Evolutionary conservation across 2,329 filamentous ascomycete species (phyloP), one percentile per base, ranked within the genome.

Genomic region (Conoideocrella luteorostrata): DNA sequence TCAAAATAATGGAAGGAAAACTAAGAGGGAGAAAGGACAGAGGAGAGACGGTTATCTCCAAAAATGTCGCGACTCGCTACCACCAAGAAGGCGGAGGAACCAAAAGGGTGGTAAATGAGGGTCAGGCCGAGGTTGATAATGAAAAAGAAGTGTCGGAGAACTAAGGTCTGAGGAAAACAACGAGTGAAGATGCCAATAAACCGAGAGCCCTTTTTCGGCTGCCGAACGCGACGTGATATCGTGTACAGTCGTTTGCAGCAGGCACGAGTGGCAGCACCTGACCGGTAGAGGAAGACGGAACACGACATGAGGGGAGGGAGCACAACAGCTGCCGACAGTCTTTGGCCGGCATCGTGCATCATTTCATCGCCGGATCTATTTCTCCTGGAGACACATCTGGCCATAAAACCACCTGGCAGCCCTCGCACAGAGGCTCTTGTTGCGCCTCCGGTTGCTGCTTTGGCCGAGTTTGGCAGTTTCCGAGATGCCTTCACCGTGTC

Each of bases 121-220:
- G n/a, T n/a, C n/a, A n/a, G n/a, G n/a, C n/a, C 39, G 40, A 22
- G 34, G 22, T 39, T 42, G 44, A 46, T 46, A 42, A 33, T 28
- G n/a, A 17, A 42, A 28, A 28, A 22, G 6, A 33, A 23, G 34
- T 7, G 5, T 26, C 11, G 5, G 20, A 24, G 22, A 5, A 18
- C 24, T 33, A 5, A 11, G 42, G 34, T n/a, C 18, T n/a, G n/a
- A 20, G 37, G n/a, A 45, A 36, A 13, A 38, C 10, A 15, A 39
- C 28, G 21, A 23, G 28, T 5, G 10, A 22, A 17, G 10, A 34
- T n/a, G 21, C 15, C 41, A 42, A 29, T 21, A 18, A 28, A 34
- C 35, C 33, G 24, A 4, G n/a, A 42, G 33, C 33, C 21, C 21
- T 5, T 36, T n/a, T n/a, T 45, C 41, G 39, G 33, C 34, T 46